Evolutionary conservation across 192 early-diverging fungal species (phyloP).

Genomic region (Umbelopsis sp.): DNA sequence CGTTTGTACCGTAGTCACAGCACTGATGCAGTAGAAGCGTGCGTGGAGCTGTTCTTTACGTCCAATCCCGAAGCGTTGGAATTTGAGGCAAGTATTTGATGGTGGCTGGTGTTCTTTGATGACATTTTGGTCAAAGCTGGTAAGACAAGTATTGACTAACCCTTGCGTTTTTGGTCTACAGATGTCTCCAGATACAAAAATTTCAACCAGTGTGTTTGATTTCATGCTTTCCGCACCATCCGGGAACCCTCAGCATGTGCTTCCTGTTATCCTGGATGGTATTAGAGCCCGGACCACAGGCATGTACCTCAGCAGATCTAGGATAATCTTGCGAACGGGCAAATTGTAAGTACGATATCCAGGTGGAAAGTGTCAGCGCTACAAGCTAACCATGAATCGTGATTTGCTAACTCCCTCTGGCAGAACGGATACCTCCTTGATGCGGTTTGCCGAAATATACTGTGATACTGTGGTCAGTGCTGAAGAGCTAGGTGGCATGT

Average conservation of each 20-base stretch:
- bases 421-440: constrained; percentile 66
- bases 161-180: background rate
- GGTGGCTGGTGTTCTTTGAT: too few relatives aligned
- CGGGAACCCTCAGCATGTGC: constrained; percentile 35
- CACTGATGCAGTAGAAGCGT: constrained; percentile 61
- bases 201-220: constrained; percentile 9
- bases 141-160: too few relatives aligned
- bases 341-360: constrained; percentile 51
- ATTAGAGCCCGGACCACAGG: constrained; percentile 49
- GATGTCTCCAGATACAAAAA: constrained; percentile 13
- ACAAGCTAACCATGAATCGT: background rate
- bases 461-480: constrained; percentile 45
- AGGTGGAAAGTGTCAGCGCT: background rate
- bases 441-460: constrained; percentile 70
- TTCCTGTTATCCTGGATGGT: constrained; percentile 47
- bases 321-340: constrained; percentile 45
- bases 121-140: too few relatives aligned
- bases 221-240: constrained; percentile 36
- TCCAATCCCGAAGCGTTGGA: constrained; percentile 55
- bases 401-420: background rate
- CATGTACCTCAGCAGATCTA: constrained; percentile 33
- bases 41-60: constrained; percentile 68
- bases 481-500: constrained; percentile 57
- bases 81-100: constrained; percentile 35
- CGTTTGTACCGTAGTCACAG: constrained; percentile 55